Conservation (phyloP, 805 yeast genomes). For the Teunomyces lycoperdinae region DNA sequence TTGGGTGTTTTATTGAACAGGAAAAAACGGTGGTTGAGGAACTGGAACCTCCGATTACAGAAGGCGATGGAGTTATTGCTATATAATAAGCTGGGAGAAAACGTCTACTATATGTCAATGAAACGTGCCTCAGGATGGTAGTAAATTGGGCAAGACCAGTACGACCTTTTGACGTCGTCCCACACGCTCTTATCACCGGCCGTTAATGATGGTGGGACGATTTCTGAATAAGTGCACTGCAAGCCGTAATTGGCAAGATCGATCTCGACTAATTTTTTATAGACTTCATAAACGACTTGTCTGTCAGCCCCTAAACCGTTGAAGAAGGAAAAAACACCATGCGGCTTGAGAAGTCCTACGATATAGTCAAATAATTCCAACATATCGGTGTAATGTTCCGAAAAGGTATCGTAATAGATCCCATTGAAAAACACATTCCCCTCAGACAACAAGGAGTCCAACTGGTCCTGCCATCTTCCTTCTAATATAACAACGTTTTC, state of each 20-base stretch:
- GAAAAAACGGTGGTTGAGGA: constrained; percentile 23
- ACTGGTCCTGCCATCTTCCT: constrained; percentile 91
- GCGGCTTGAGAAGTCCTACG: constrained; percentile 78
- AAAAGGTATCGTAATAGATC: constrained; percentile 88
- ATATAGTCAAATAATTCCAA: constrained; percentile 75
- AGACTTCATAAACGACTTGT: constrained; percentile 57
- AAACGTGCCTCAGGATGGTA: constrained; percentile 64
- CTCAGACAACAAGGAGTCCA: constrained; percentile 60
- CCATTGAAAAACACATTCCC: constrained; percentile 81
- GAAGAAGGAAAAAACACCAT: constrained; percentile 86
- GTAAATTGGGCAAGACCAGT: constrained; percentile 67
- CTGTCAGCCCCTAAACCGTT: constrained; percentile 65
- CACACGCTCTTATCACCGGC: constrained; percentile 47
- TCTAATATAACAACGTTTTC: constrained; percentile 68
- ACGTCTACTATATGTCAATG: constrained; percentile 14
- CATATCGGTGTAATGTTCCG: constrained; percentile 90
- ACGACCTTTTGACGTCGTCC: constrained; percentile 60
- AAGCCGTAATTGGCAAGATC: constrained; percentile 82
- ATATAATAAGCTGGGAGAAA: not conserved
- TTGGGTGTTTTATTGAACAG: constrained; percentile 71
- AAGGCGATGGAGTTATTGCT: not conserved
- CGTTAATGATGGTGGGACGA: constrained; percentile 45
- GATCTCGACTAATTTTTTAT: constrained; percentile 73
- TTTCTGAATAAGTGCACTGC: constrained; percentile 50
- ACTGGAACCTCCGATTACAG: not conserved